phyloP scores from a whole-genome alignment of 2,329 filamentous ascomycete species.

The Diplocarpon mali region DNA sequence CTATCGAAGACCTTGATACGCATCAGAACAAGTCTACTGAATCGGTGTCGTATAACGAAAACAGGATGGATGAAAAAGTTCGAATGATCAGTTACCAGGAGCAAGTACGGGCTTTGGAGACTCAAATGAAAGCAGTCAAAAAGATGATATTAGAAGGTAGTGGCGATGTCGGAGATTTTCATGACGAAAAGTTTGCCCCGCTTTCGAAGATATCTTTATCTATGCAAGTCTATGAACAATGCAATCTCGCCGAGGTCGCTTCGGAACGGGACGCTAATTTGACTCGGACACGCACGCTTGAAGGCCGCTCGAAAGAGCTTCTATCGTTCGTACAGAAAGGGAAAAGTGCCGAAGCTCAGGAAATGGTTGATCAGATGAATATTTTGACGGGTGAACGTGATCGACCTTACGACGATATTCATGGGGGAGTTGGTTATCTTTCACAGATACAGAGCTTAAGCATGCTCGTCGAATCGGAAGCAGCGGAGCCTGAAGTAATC shows the following conservation, averaged over 20 bases:
- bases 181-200: too few relatives aligned
- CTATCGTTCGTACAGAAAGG: background rate
- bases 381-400: background rate
- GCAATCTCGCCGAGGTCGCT: background rate
- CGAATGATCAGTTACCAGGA: too few relatives aligned
- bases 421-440: background rate
- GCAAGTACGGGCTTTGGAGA: too few relatives aligned
- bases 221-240: too few relatives aligned
- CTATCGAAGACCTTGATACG: too few relatives aligned
- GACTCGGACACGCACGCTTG: background rate
- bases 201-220: too few relatives aligned
- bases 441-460: background rate
- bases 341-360: background rate
- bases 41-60: too few relatives aligned
- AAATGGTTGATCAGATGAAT: background rate
- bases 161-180: background rate
- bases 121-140: too few relatives aligned
- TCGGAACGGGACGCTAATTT: background rate
- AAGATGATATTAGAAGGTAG: background rate
- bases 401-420: background rate
- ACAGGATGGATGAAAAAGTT: too few relatives aligned
- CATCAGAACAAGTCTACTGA: too few relatives aligned
- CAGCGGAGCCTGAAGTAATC: background rate
- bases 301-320: background rate
- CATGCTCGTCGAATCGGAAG: background rate